Base-by-base conservation (phyloP, 768 basidiomycete genomes). In the Collybia sp. region DNA sequence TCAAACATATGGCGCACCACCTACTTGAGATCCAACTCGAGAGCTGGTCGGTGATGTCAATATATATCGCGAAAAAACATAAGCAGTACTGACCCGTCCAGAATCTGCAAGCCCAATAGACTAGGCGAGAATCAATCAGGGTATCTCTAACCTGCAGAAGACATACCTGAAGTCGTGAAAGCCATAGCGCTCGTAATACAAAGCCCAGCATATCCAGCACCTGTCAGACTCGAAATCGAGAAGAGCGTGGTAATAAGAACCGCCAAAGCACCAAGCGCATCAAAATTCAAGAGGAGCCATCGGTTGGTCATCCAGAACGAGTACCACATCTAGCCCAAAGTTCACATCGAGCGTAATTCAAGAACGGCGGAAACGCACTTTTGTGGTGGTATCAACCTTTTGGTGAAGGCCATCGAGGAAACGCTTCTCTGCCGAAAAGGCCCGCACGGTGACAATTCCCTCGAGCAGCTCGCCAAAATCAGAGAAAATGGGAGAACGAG, bases 231-330 rank as follows among this genome's bases (percentile, higher is more conserved):
- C 1, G 82, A 72, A 17, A 95, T 74, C 0, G 89, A 79, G 54
- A 95, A 83, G 31, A 93, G 53, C 1, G 83, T 86, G 0, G 91
- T 93, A 15, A 82, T 69, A 18, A 93, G 69, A 6, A 93, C 85
- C 1, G 83, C 79, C 40, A 83, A 46, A 20, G 79, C 86, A 25
- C 90, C 89, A 9, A 94, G 75, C 1, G 71, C 53, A 61, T 96
- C 93, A 58, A 92, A 94, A 50, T 88, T 82, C 47, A 94, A 63
- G 31, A 93, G 66, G 2, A 95, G 72, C 89, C 87, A 92, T 42
- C 91, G 71, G 53, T 90, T 93, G 9, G 81, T 83, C 89, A 93
- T 91, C 91, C 91, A 92, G 63, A 87, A 87, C 12, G 69, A 76
- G 58, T 90, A 88, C 85, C 83, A 88, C 85, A 88, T 86, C 83